Evolutionary conservation across 306 rosid genomes (phyloP).

Genomic region (Casuarina equisetifolia): DNA sequence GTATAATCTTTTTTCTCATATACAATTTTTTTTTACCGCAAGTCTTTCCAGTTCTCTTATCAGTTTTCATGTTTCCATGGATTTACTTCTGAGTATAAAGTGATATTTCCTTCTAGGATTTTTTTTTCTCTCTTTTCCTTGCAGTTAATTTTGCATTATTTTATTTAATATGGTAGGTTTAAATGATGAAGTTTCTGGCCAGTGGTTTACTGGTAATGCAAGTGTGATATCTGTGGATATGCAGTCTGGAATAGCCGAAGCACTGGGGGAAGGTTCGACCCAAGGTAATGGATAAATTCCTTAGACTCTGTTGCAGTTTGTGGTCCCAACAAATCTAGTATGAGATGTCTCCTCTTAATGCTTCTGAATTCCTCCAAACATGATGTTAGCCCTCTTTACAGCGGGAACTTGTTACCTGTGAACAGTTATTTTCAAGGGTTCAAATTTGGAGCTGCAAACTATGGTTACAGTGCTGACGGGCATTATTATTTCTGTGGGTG

Average conservation of each 20-base stretch:
- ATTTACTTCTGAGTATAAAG: not conserved
- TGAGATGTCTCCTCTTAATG: not conserved
- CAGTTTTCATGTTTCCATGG: not conserved
- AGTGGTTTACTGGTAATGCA: conserved; percentile 66
- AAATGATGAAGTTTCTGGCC: conserved; percentile 67
- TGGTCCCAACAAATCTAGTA: not conserved
- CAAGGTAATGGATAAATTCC: conserved; percentile 57
- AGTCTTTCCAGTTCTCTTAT: not conserved
- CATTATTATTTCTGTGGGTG: conserved; percentile 58
- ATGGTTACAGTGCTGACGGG: conserved; percentile 54
- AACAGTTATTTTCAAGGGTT: conserved; percentile 69
- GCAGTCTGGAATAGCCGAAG: conserved; percentile 67
- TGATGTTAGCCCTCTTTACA: conserved; percentile 12
- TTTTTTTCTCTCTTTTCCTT: conserved; percentile 1
- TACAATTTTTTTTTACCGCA: not conserved
- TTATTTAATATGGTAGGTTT: conserved; percentile 51
- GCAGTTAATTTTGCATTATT: conserved; percentile 21
- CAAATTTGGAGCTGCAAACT: conserved; percentile 65
- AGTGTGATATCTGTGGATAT: conserved; percentile 67
- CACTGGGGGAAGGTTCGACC: conserved; percentile 79
- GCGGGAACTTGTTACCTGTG: conserved; percentile 32
- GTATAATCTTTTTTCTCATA: not conserved
- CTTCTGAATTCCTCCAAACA: conserved; percentile 20
- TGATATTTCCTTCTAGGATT: not conserved
- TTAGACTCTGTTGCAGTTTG: conserved; percentile 1